Conservation (phyloP, 345 rosid genomes). For the Sonneratia alba region DNA sequence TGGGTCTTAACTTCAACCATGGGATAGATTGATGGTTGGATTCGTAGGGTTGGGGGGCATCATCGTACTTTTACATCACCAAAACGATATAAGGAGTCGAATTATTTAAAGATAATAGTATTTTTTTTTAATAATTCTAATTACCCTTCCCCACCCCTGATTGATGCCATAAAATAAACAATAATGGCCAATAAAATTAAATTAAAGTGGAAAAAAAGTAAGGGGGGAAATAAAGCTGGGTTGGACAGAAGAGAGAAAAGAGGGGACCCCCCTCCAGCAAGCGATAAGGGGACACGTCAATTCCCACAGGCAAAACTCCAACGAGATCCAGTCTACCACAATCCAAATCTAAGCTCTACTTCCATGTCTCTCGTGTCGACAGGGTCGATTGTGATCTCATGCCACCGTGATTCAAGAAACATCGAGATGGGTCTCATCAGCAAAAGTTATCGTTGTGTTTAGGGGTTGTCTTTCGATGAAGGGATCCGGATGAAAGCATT, state of each 20-base stretch:
- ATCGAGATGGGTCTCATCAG: too few species aligned
- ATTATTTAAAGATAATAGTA: neutral
- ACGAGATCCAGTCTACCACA: constrained; percentile 1
- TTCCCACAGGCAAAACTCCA: constrained; percentile 9
- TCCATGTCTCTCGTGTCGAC: too few species aligned
- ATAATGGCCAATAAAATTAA: neutral
- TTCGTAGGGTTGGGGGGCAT: neutral
- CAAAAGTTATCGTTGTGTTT: too few species aligned
- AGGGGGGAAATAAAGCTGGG: neutral
- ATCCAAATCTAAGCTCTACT: neutral
- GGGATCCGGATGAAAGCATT: too few species aligned
- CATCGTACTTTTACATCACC: neutral
- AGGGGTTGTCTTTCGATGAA: too few species aligned
- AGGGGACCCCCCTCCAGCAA: neutral
- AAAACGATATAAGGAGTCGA: neutral
- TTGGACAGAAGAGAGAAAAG: neutral
- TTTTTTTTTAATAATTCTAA: neutral
- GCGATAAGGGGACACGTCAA: constrained; percentile 22
- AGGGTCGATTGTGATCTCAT: too few species aligned
- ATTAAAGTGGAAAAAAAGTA: neutral
- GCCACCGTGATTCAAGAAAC: too few species aligned
- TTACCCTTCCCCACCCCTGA: neutral
- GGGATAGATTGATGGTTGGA: neutral
- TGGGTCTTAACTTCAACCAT: neutral
- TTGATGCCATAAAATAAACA: neutral